Evolutionary conservation across 2,329 filamentous ascomycete species (phyloP), one percentile per base, ranked within the genome.

Genomic region (Botrytis deweyae): DNA sequence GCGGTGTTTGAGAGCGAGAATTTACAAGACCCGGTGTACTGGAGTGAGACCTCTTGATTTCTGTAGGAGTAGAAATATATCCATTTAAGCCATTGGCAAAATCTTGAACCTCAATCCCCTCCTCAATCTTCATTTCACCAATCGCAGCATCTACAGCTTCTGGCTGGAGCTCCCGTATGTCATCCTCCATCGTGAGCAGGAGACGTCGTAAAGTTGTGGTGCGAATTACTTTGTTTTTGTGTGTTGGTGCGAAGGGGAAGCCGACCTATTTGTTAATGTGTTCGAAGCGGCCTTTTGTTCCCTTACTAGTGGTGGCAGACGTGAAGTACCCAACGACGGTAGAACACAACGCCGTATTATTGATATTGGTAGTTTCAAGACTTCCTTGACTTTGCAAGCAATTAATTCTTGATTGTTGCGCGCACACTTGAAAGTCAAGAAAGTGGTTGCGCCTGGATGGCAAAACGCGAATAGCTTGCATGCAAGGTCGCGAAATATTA

Each of bases 91-190:
- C 79, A 76, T 80, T 78, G 64, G 73, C 71, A 72, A 74, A 72
- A 69, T 70, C 74, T 40, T 77, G 76, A n/a, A 52, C 65, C 18
- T 73, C 74, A n/a, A 73, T 73, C 14, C n/a, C 73, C 25, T 73
- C 77, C 71, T 80, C 79, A 18, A 82, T 72, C 75, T 80, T 82
- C 80, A 82, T 81, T n/a, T 78, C 80, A 59, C 77, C 74, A 25
- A 81, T 77, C 61, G 79, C 80, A 65, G 77, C 72, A 72, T 81
- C 79, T 42, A 81, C 80, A 38, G 76, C 77, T 69, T 78, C 80
- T 40, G 78, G 68, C 73, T 78, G 78, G 20, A 74, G 73, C 55
- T 78, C 77, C 64, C 75, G 73, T 59, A 74, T 78, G 65, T 80
- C 78, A 25, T 80, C 79, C 72, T 79, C 79, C 81, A 82, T 82